A percentile compares a stretch with the other conserved stretches of the same genome.
Evolutionary conservation across 345 rosid species (phyloP).

Genomic region (Nephelium lappaceum): DNA sequence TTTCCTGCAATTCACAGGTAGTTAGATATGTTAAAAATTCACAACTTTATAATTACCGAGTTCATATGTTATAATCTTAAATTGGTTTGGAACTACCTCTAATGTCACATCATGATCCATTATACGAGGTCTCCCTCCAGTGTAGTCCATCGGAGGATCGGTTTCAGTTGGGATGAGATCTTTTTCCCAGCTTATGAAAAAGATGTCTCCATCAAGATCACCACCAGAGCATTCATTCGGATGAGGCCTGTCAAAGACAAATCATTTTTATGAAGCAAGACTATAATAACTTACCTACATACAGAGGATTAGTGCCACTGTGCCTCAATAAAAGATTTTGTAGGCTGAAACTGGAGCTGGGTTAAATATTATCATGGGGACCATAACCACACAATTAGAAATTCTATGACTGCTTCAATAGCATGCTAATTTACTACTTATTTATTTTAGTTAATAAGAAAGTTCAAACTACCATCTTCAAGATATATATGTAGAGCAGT

Average conservation of each 20-base stretch:
- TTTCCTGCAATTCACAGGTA: conserved; percentile 63
- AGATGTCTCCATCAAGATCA: conserved; percentile 95
- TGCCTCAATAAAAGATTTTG: neutral
- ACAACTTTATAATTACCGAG: neutral
- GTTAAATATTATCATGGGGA: neutral
- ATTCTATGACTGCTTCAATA: neutral
- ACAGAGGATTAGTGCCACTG: neutral
- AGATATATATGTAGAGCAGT: neutral
- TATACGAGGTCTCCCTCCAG: conserved; percentile 69
- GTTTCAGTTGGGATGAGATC: conserved; percentile 69
- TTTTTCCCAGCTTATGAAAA: conserved; percentile 86
- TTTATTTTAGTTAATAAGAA: neutral
- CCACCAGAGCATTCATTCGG: conserved; percentile 98
- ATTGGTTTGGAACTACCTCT: conserved; percentile 50
- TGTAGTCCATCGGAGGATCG: conserved; percentile 87
- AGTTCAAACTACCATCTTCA: neutral
- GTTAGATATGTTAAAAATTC: conserved; percentile 6
- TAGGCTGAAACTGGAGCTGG: neutral
- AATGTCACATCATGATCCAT: conserved; percentile 88
- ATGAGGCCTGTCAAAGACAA: conserved; percentile 72
- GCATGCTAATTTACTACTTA: neutral
- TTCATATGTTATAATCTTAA: neutral
- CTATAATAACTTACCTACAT: neutral
- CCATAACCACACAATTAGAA: neutral
- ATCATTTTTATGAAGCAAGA: conserved; percentile 8